phyloP scores from a whole-genome alignment of 2,329 filamentous ascomycete genomes.

The Nannizziopsis arthrosporioides region DNA sequence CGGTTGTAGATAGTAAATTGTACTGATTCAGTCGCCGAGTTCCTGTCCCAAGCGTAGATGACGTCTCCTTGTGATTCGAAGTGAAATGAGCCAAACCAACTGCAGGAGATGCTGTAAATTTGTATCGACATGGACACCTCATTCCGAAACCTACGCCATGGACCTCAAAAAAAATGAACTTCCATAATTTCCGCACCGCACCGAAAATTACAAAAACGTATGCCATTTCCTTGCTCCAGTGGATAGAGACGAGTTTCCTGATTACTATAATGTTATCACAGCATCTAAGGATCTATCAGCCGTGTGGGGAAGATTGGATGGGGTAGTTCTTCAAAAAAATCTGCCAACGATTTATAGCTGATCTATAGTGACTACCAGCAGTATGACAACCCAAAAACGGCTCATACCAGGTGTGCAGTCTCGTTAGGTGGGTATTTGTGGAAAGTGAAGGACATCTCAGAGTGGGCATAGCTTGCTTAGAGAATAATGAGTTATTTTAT shows the following conservation, averaged over 20 bases:
- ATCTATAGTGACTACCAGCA: slow-evolving; percentile 90
- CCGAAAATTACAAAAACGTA: slow-evolving; percentile 83
- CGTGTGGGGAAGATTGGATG: slow-evolving; percentile 91
- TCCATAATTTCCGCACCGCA: slow-evolving; percentile 80
- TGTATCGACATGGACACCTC: slow-evolving; percentile 98
- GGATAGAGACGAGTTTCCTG: slow-evolving; percentile 86
- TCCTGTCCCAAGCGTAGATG: too few relatives aligned
- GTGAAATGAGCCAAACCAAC: too few relatives aligned
- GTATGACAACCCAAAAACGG: slow-evolving; percentile 92
- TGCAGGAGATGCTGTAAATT: too few relatives aligned
- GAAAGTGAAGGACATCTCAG: slow-evolving; percentile 77
- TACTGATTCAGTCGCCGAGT: too few relatives aligned
- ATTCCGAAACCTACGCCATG: slow-evolving; percentile 84
- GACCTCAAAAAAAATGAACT: slow-evolving; percentile 93
- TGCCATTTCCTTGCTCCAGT: slow-evolving; percentile 95
- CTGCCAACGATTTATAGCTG: slow-evolving; percentile 74
- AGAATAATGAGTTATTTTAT: too few relatives aligned
- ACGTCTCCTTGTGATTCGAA: too few relatives aligned
- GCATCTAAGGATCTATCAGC: slow-evolving; percentile 93
- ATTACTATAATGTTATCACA: slow-evolving; percentile 97
- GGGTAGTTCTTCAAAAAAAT: slow-evolving; percentile 79
- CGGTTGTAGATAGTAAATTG: too few relatives aligned
- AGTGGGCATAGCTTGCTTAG: slow-evolving; percentile 53
- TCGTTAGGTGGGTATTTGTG: slow-evolving; percentile 93
- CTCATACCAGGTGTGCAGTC: slow-evolving; percentile 89